A percentile compares a stretch with the other conserved stretches of the same genome.
Evolutionary conservation across 2,329 filamentous ascomycete genomes (phyloP).

Genomic region (Plectosphaerella plurivora): DNA sequence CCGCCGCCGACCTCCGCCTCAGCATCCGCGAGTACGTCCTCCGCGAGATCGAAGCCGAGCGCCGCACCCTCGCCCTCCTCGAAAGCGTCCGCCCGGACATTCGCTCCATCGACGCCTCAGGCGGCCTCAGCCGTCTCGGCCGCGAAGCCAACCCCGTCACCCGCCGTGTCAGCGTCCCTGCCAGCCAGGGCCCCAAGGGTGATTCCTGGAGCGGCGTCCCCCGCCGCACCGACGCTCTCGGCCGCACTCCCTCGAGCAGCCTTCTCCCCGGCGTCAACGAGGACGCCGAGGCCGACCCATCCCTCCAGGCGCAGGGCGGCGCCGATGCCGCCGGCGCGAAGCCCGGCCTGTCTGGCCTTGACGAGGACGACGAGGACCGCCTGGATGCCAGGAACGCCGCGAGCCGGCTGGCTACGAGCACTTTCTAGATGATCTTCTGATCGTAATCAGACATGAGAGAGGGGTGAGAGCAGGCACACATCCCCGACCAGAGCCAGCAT

Average conservation of each 20-base stretch:
- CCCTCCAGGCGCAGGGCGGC: conserved; percentile 25
- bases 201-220: conserved; percentile 97
- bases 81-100: conserved; percentile 92
- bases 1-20: conserved; percentile 74
- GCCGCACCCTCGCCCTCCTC: conserved; percentile 85
- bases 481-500: too few relatives aligned
- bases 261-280: conserved; percentile 62
- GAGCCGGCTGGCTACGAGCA: conserved; percentile 88
- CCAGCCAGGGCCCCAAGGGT: conserved; percentile 93
- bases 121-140: conserved; percentile 83
- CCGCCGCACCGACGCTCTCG: conserved; percentile 72
- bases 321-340: conserved; percentile 31
- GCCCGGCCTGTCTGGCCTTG: conserved; percentile 55
- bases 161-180: conserved; percentile 72
- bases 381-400: conserved; percentile 95
- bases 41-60: conserved; percentile 92
- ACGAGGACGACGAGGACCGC: conserved; percentile 88
- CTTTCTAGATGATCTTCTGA: conserved; percentile 57
- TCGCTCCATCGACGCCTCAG: conserved; percentile 84
- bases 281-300: conserved; percentile 48
- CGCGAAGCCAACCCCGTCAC: conserved; percentile 77
- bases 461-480: neutral
- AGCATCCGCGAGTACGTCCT: conserved; percentile 90
- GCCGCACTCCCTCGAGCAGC: conserved; percentile 71
- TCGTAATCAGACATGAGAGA: neutral